A percentile compares a stretch with the other conserved stretches of the same genome.
Evolutionary conservation across 208 protist genomes (phyloP).

Genomic region (Trypanosomatidae sp.): DNA sequence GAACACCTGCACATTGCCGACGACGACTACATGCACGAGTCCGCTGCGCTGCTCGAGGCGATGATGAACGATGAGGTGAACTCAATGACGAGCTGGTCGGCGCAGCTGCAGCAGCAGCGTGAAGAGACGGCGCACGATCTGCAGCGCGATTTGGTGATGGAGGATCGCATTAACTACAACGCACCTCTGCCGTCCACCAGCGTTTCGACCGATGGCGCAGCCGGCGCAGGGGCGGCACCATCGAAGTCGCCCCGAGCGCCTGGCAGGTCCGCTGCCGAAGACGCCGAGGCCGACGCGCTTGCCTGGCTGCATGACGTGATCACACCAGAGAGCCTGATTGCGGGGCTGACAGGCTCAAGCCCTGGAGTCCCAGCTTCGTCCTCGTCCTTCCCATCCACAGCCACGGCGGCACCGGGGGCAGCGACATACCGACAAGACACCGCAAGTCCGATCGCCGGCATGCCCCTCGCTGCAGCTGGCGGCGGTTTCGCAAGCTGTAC

Average conservation of each 20-base stretch:
- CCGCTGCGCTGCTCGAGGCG: constrained; percentile 70
- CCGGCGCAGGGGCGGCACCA: not conserved
- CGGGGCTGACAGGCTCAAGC: constrained; percentile 11
- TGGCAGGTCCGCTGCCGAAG: constrained; percentile 10
- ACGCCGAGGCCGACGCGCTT: constrained; percentile 56
- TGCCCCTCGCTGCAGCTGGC: not conserved
- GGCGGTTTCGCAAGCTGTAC: not conserved
- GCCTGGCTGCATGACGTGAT: constrained; percentile 87
- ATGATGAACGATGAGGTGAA: constrained; percentile 66
- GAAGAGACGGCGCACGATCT: constrained; percentile 35
- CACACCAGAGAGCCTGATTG: constrained; percentile 44
- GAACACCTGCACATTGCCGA: constrained; percentile 36
- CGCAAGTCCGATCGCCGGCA: not conserved
- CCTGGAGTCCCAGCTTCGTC: constrained; percentile 5
- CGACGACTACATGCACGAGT: constrained; percentile 62
- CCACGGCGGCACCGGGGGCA: not conserved
- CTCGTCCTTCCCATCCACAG: not conserved
- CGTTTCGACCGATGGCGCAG: not conserved
- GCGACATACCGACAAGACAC: not conserved
- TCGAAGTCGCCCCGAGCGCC: not conserved
- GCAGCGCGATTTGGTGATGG: constrained; percentile 46
- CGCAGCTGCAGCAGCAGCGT: constrained; percentile 19
- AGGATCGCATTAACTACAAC: constrained; percentile 65
- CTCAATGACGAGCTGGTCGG: constrained; percentile 22
- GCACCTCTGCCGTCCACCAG: constrained; percentile 11